Conservation (phyloP, 2,329 filamentous ascomycete species). For the Lojkania enalia region DNA sequence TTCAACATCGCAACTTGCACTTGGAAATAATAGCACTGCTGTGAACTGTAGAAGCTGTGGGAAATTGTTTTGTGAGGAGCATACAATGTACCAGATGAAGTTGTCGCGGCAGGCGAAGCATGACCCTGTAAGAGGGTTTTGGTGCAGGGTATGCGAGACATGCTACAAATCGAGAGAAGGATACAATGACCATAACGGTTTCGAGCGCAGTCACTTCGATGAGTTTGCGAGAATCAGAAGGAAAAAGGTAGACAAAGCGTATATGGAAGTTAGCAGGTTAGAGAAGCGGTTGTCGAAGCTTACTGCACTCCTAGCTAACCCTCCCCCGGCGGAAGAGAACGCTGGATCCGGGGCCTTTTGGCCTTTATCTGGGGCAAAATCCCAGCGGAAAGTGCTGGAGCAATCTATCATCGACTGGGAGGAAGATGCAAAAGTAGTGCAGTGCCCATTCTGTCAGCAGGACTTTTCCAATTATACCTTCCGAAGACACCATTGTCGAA, state of each 20-base stretch:
- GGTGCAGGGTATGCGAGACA: conserved; percentile 97
- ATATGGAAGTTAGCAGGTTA: conserved; percentile 83
- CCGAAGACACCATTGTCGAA: conserved; percentile 88
- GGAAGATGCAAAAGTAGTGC: conserved; percentile 77
- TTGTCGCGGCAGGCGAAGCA: conserved; percentile 85
- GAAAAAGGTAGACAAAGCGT: conserved; percentile 79
- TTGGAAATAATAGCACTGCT: conserved; percentile 78
- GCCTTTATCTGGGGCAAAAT: conserved; percentile 64
- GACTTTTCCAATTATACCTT: conserved; percentile 94
- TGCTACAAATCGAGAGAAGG: conserved; percentile 96
- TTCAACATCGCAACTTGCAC: conserved; percentile 55
- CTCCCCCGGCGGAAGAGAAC: conserved; percentile 65
- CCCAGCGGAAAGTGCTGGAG: conserved; percentile 77
- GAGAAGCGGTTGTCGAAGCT: conserved; percentile 92
- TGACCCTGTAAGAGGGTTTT: conserved; percentile 86
- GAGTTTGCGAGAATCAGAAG: conserved; percentile 72
- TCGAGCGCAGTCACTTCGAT: conserved; percentile 71
- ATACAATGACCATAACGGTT: conserved; percentile 84
- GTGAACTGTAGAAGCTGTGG: conserved; percentile 95
- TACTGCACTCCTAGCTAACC: conserved; percentile 77
- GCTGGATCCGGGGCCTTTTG: conserved; percentile 56
- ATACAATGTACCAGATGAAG: conserved; percentile 99
- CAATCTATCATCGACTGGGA: conserved; percentile 96
- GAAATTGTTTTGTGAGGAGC: conserved; percentile 90
- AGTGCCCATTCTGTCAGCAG: conserved; percentile 94